phyloP scores from a whole-genome alignment of 176 grass and related monocot genomes.

The Ensete glaucum region DNA sequence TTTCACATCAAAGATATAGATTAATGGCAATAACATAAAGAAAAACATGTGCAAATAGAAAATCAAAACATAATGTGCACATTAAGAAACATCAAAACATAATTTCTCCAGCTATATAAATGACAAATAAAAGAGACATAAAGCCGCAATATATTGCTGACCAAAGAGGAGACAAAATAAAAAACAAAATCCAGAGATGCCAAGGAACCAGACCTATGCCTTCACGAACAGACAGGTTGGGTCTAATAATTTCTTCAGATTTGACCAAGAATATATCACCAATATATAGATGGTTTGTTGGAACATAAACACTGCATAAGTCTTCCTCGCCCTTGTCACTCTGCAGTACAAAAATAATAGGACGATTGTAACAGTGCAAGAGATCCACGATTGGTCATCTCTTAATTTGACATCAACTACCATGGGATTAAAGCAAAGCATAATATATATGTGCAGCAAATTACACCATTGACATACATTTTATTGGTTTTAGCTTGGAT shows the following conservation, averaged over 20 bases:
- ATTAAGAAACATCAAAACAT: too few species aligned
- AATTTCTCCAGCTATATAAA: too few species aligned
- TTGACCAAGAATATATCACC: constrained; percentile 98
- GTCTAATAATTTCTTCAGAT: constrained; percentile 86
- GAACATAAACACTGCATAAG: constrained; percentile 90
- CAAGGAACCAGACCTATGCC: constrained; percentile 60
- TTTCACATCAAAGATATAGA: too few species aligned
- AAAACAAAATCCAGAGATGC: background rate
- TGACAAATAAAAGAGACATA: background rate
- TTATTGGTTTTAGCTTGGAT: too few species aligned
- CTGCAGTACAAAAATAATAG: constrained; percentile 27
- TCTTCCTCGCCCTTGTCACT: constrained; percentile 93
- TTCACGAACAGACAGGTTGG: constrained; percentile 90
- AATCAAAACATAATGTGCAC: too few species aligned
- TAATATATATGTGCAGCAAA: background rate
- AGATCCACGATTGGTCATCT: too few species aligned
- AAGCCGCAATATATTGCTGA: background rate
- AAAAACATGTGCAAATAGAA: too few species aligned
- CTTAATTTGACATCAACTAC: too few species aligned
- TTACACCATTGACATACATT: too few species aligned
- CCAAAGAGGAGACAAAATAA: background rate
- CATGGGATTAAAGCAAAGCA: background rate
- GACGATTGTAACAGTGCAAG: too few species aligned
- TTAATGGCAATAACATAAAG: too few species aligned
- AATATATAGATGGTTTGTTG: constrained; percentile 99